A percentile compares a stretch with the other conserved stretches of the same genome.
Evolutionary conservation across 2,329 filamentous ascomycete genomes (phyloP).

Genomic region (Ophiostoma sp.): DNA sequence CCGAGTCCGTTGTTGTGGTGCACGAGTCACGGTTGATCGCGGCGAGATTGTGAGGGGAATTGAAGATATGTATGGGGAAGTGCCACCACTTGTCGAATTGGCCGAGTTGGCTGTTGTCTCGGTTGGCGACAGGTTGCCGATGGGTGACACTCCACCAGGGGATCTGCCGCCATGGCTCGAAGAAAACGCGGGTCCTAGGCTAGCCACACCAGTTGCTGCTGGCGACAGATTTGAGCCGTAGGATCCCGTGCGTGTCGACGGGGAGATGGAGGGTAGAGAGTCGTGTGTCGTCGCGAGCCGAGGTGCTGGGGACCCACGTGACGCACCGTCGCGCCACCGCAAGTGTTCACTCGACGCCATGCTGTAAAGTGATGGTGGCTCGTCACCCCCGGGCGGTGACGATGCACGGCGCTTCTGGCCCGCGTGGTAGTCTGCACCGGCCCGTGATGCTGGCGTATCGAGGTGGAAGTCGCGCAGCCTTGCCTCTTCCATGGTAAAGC

Average conservation of each 20-base stretch:
- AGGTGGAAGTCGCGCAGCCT: constrained; percentile 41
- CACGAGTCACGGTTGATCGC: constrained; percentile 40
- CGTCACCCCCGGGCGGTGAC: constrained; percentile 47
- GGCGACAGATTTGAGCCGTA: constrained; percentile 45
- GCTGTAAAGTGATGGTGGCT: constrained; percentile 34
- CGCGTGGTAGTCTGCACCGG: constrained; percentile 36
- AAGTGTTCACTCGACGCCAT: constrained; percentile 41
- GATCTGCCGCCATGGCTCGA: constrained; percentile 39
- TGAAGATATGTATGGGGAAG: constrained; percentile 46
- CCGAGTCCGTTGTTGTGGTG: constrained; percentile 44
- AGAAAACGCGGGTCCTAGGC: constrained; percentile 37
- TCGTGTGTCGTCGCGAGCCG: constrained; percentile 45
- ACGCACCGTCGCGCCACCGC: constrained; percentile 44
- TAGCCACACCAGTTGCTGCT: constrained; percentile 40
- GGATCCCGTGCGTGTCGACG: constrained; percentile 43
- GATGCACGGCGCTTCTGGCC: constrained; percentile 53
- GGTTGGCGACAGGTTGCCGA: constrained; percentile 46
- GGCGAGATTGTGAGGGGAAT: constrained; percentile 48
- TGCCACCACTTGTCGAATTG: constrained; percentile 32
- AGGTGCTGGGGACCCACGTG: constrained; percentile 49
- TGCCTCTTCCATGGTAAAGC: constrained; percentile 43
- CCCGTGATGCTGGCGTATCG: constrained; percentile 36
- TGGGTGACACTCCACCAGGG: constrained; percentile 40
- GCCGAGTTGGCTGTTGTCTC: constrained; percentile 31
- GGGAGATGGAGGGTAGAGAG: constrained; percentile 42